Evolutionary conservation across 371 early-diverging fungal species (phyloP), one percentile per base, ranked within the genome.

Genomic region (Mortierella sp.): DNA sequence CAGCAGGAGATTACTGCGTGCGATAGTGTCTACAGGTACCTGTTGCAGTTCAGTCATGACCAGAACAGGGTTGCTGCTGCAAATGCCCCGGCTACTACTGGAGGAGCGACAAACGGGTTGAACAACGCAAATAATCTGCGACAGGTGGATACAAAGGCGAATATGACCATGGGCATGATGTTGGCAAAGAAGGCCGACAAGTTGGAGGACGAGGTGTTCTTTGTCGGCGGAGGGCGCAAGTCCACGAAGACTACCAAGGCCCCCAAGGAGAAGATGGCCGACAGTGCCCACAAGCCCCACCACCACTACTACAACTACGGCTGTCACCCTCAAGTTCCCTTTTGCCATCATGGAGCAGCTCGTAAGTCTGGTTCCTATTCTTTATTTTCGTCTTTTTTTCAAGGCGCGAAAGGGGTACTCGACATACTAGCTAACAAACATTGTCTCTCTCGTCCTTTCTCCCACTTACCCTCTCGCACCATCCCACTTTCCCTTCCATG

Each of bases 291-390:
- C n/a, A n/a, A 31, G 16, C 58, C 2, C 2, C 61, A 22, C 19
- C 37, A 9, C 37, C 31, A 13, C 14, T 4, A 11, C 53, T 0
- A 7, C 34, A 1, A 19, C 19, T 6, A 34, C 61, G 68, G 78
- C 76, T 48, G 85, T 80, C 64, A 75, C 91, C 24, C 90, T 97
- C 88, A 96, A 94, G 87, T 87, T 97, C 40, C 95, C 96, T 64
- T 87, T 97, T 53, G 89, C 90, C 8, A 91, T 95, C 61, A 91
- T 97, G 81, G 95, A 96, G 86, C 91, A 93, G 65, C 93, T 98
- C 84, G 83, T 83, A 75, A 40, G 69, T 43, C 29, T 61, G 40
- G 26, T 34, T 39, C 41, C n/a, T 6, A 50, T 31, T 19, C 22
- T 22, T 13, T 55, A 0, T 0, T 19, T 6, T 31, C 8, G 4